A percentile compares a stretch with the other conserved stretches of the same genome.
Evolutionary conservation across 2,329 filamentous ascomycete species (phyloP).

Genomic region (Epichloe baconii): DNA sequence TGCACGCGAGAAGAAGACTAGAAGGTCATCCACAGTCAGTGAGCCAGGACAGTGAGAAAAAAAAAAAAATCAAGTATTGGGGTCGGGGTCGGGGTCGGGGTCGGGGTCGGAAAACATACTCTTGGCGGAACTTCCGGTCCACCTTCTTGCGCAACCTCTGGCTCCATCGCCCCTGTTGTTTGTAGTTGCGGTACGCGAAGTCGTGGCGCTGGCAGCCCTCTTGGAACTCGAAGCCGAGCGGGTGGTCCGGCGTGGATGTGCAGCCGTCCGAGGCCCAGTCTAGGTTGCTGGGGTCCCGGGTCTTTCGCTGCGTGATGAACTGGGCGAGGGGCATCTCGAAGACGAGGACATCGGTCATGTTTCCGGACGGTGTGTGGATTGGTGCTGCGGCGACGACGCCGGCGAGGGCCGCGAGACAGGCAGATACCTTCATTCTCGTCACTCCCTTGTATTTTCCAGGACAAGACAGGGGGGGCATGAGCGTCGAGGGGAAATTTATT

Average conservation of each 20-base stretch:
- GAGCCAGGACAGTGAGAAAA: no score
- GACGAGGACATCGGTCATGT: slow-evolving; percentile 9
- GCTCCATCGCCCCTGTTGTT: slow-evolving; percentile 16
- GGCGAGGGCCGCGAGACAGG: no score
- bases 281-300: slow-evolving; percentile 14
- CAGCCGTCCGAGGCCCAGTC: slow-evolving; percentile 15
- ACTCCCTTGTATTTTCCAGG: no score
- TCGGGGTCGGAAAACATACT: no score
- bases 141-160: fast-evolving
- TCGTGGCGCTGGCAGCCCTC: slow-evolving; percentile 13
- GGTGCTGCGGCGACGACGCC: not conserved
- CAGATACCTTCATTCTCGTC: no score
- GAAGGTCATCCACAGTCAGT: no score
- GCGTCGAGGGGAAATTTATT: no score
- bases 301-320: slow-evolving; percentile 11
- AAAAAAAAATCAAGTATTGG: no score
- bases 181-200: slow-evolving; percentile 18
- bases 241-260: slow-evolving; percentile 13
- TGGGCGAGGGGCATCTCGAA: slow-evolving; percentile 1
- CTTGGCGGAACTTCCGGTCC: fast-evolving
- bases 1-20: fast-evolving
- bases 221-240: slow-evolving; percentile 14
- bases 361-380: not conserved
- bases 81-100: no score
- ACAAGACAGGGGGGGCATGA: no score